Base-by-base conservation (phyloP, 208 protist species). In the Crithidia fasciculata region DNA sequence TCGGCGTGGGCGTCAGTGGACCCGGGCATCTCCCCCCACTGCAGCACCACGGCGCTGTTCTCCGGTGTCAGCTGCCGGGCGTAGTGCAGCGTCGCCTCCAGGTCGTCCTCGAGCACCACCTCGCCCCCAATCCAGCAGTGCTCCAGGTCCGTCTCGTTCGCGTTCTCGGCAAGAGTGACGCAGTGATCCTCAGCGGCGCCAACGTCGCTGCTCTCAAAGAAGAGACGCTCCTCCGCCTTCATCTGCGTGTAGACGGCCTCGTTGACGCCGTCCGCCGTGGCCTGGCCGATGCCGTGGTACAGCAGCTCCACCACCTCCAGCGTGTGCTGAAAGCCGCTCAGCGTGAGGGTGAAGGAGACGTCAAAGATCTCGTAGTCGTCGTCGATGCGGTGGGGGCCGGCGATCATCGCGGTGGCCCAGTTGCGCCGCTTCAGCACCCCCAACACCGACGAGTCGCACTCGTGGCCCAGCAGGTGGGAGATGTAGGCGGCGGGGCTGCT, bases 381-480 rank as follows among this genome's bases (percentile, higher is more conserved):
- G 72, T 93, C 85, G 49, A 88, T 44, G 36, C 66, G 67, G 41
- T 62, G 18, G n/a, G 69, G 15, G 8, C 96, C 95, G 41, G 84
- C 92, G n/a, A 85, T 36, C 74, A 98, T 89, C 18, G 37, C 79
- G 8, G 84, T 91, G 2, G 86, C 94, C 65, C 84, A 81, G 37
- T 92, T 87, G 47, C 70, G 80, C 50, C 70, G 45, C 74, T 97
- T 95, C 40, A 98, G 76, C 16, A 93, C 59, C n/a, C 90, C 85
- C 37, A 99, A 69, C 5, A 98, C 74, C 41, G 90, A 96, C n/a
- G 85, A 89, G 62, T 93, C 72, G 49, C 93, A 94, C 86, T 99
- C 97, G 67, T 99, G 97, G 1, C 97, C 97, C 52, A 99, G 70
- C 18, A 98, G 72, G 80, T 98, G 93, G 7, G 86, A 84, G 6